Conservation (phyloP, 441 rosid species). For the Pelargonium myrrhifolium region DNA sequence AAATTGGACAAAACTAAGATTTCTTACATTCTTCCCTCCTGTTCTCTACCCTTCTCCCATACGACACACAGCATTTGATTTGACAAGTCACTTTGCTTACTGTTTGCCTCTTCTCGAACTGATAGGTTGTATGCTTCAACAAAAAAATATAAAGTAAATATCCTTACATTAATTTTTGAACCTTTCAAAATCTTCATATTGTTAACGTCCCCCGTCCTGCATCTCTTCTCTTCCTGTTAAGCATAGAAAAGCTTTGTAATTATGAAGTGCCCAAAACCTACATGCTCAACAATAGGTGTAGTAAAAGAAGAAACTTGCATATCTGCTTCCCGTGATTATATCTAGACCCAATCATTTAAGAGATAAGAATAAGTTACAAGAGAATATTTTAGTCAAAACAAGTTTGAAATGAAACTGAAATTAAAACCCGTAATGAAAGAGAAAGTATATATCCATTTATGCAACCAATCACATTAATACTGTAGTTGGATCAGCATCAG, state of each 20-base stretch:
- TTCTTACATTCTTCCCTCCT: too few species aligned
- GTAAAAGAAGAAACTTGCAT: neutral
- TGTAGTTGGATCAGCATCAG: too few species aligned
- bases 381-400: neutral
- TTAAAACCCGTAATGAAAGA: neutral
- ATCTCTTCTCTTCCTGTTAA: constrained; percentile 20
- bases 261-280: neutral
- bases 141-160: constrained; percentile 7
- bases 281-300: neutral
- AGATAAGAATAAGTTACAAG: too few species aligned
- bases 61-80: neutral
- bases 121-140: neutral
- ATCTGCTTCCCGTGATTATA: neutral
- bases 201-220: constrained; percentile 9
- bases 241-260: neutral
- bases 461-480: neutral
- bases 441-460: too few species aligned
- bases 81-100: neutral
- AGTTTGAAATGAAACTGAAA: neutral
- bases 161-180: constrained; percentile 11
- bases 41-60: neutral
- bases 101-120: neutral
- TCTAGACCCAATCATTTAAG: neutral
- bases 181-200: constrained; percentile 8
- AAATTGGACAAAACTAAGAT: too few species aligned